Percentiles rank a stretch among this genome's conserved stretches.
These are phyloP conservation scores for Symbiodinium natans DNA, from an alignment of 73 alveolate genomes.

Conservation along the genomic window DNA sequence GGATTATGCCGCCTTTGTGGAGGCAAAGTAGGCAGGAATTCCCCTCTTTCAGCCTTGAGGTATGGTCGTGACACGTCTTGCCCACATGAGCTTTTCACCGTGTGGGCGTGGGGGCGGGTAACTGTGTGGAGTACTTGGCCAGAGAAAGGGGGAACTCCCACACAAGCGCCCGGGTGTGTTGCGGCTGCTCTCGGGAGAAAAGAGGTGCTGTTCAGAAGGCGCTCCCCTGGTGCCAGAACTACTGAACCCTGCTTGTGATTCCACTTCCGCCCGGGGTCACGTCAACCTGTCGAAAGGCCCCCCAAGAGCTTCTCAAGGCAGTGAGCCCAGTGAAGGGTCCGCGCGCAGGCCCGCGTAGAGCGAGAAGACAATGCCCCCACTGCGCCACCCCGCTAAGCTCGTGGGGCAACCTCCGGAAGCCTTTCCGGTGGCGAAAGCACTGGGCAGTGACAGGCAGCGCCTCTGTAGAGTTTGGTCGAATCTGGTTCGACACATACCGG, in stretches of 20 bases:
- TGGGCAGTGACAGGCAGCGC: not conserved
- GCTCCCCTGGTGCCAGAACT: too few species aligned
- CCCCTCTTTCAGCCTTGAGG: not conserved
- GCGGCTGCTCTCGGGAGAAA: not conserved
- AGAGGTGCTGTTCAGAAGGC: not conserved
- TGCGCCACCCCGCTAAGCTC: too few species aligned
- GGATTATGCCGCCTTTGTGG: not conserved
- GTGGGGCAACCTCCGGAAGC: not conserved
- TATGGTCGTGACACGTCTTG: not conserved
- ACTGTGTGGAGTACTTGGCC: not conserved
- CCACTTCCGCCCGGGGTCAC: too few species aligned
- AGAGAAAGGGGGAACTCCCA: not conserved
- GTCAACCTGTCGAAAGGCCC: too few species aligned
- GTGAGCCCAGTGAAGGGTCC: too few species aligned
- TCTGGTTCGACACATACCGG: not conserved
- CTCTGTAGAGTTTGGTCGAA: not conserved
- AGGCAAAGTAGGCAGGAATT: not conserved
- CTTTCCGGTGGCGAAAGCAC: not conserved
- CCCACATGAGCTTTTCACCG: not conserved
- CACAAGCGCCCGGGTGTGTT: not conserved
- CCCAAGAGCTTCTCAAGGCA: too few species aligned
- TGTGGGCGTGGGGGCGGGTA: not conserved
- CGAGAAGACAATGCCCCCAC: too few species aligned
- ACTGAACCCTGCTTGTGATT: too few species aligned
- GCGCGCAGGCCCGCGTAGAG: too few species aligned